These are phyloP conservation scores for Paecilomyces niveus DNA, from an alignment of 2,329 filamentous ascomycete species.

Conservation along the genomic window DNA sequence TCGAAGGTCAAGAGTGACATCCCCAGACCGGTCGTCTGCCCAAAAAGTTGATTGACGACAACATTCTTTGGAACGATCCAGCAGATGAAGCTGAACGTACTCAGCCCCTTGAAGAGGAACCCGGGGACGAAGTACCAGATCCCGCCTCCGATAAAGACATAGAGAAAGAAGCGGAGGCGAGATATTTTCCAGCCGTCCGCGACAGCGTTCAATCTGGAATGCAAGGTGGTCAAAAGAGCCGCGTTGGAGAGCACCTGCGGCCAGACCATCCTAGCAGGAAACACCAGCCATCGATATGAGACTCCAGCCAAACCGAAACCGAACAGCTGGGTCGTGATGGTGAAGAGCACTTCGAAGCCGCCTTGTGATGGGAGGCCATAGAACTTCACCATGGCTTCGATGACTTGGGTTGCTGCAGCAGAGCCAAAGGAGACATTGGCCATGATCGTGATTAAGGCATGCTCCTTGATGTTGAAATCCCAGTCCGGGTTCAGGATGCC, in stretches of 20 bases:
- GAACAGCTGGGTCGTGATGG: conserved; percentile 55
- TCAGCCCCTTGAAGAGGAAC: conserved; percentile 61
- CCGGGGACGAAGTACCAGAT: conserved; percentile 46
- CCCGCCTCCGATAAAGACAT: conserved; percentile 23
- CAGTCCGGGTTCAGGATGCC: conserved; percentile 37
- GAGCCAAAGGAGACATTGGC: conserved; percentile 43
- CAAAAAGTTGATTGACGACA: conserved; percentile 66
- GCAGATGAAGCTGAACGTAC: conserved; percentile 62
- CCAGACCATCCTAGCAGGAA: conserved; percentile 60
- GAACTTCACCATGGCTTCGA: conserved; percentile 38
- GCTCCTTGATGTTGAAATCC: conserved; percentile 34
- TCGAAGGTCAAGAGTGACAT: conserved; percentile 67
- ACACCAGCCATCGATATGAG: conserved; percentile 50
- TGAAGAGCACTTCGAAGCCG: conserved; percentile 54
- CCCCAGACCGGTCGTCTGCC: conserved; percentile 59
- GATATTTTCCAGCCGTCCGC: conserved; percentile 38
- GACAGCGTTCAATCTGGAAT: conserved; percentile 23
- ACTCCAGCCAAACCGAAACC: conserved; percentile 59
- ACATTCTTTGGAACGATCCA: conserved; percentile 64
- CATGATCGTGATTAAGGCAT: conserved; percentile 40
- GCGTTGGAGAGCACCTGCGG: conserved; percentile 49
- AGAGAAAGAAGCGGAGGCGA: conserved; percentile 29
- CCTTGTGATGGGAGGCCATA: conserved; percentile 53
- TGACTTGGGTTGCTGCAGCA: conserved; percentile 30
- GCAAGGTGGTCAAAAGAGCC: conserved; percentile 37